Base-by-base conservation (phyloP, 768 basidiomycete species). In the Mycena crocata region DNA sequence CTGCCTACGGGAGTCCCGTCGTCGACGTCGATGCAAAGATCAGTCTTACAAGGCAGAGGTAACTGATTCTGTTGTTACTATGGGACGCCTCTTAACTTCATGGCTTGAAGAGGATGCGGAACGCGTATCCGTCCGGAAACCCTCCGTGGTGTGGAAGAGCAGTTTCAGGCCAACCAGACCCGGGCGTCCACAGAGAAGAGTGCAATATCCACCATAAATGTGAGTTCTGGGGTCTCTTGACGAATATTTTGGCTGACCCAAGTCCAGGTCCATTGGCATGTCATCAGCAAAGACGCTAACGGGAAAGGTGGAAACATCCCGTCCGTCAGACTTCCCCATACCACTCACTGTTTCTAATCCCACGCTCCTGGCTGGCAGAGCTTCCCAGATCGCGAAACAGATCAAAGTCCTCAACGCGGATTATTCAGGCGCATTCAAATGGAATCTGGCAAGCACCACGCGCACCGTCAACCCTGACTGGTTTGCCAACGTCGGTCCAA, bases 391-490 rank as follows among this genome's bases (percentile, higher is more conserved):
- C n/a, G n/a, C n/a, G n/a, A n/a, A n/a, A n/a, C n/a, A n/a, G n/a
- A n/a, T n/a, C n/a, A n/a, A n/a, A n/a, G n/a, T n/a, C n/a, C n/a
- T n/a, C n/a, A 86, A 86, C 72, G 31, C 70, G 10, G 85, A 79
- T 46, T 87, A 85, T 70, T 64, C 77, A 13, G 48, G 59, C 26
- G 66, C 76, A 23, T 81, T 82, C 21, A 77, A 84, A 62, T 87
- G 81, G 77, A 71, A 57, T 1, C 82, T 86, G 39, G 82, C 78
- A 10, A 72, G 74, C 48, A 85, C 83, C n/a, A 78, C 75, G 50
- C 82, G 80, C 48, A 87, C 83, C 4, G 67, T 77, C 66, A 86
- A 84, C 71, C 46, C 79, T 28, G 72, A 78, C 62, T 88, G 85
- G 86, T 88, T 85, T 78, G 80, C 78, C 71, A 76, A 77, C 24